phyloP scores from a whole-genome alignment of 495 filamentous ascomycete genomes.

The Aspergillus panamensis region DNA sequence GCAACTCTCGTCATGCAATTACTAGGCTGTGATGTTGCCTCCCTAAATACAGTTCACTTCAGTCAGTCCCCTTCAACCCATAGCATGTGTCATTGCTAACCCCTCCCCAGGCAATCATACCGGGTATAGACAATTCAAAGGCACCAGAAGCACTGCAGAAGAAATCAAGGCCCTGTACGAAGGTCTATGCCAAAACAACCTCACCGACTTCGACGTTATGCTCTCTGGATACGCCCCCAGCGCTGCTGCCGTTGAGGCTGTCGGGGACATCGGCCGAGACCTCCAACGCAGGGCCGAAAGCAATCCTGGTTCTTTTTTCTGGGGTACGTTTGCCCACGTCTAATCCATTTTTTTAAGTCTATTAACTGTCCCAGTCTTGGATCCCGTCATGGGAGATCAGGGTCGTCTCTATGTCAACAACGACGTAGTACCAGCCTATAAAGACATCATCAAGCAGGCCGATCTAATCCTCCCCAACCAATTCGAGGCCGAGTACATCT shows the following conservation, averaged over 20 bases:
- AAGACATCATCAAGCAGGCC: constrained; percentile 68
- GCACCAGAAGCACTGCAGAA: constrained; percentile 70
- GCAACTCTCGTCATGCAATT: constrained; percentile 89
- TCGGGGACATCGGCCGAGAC: constrained; percentile 78
- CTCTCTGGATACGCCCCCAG: constrained; percentile 90
- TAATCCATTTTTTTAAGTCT: constrained; percentile 4
- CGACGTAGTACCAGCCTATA: constrained; percentile 89
- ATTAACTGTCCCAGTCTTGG: constrained; percentile 58
- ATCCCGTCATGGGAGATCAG: constrained; percentile 98
- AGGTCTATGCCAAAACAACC: constrained; percentile 74
- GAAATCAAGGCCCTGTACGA: constrained; percentile 84
- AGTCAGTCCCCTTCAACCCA: constrained; percentile 50
- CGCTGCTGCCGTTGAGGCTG: constrained; percentile 74
- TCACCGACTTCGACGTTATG: constrained; percentile 86
- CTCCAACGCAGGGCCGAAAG: constrained; percentile 61
- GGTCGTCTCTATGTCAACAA: constrained; percentile 84
- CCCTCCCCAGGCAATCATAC: constrained; percentile 76
- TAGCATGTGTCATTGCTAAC: background rate
- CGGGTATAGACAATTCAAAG: constrained; percentile 82
- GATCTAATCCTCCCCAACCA: constrained; percentile 95
- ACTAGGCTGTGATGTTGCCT: constrained; percentile 87
- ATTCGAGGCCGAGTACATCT: constrained; percentile 86
- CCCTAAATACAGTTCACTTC: constrained; percentile 93
- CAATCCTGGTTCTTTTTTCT: constrained; percentile 81
- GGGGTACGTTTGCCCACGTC: constrained; percentile 52